phyloP scores from a whole-genome alignment of 169 alveolate genomes.

The Eimeria tenella region DNA sequence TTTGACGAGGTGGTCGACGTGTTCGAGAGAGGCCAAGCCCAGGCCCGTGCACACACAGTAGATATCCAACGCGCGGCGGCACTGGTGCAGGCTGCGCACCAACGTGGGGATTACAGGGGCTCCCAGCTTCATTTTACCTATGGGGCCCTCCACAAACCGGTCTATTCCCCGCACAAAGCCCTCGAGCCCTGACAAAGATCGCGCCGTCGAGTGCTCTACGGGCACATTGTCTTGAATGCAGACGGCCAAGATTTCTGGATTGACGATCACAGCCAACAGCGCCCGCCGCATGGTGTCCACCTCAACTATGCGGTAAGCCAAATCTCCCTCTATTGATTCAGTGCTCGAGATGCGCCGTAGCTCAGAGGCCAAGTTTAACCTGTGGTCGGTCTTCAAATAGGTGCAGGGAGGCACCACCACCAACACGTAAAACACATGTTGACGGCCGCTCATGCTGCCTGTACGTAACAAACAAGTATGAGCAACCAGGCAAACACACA shows the following conservation, averaged over 20 bases:
- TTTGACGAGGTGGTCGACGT: slow-evolving; percentile 79
- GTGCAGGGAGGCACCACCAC: slow-evolving; percentile 66
- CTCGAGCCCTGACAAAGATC: slow-evolving; percentile 32
- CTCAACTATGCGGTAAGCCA: slow-evolving; percentile 82
- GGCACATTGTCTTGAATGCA: slow-evolving; percentile 84
- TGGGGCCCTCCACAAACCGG: slow-evolving; percentile 81
- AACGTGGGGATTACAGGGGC: slow-evolving; percentile 74
- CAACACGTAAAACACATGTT: slow-evolving; percentile 66
- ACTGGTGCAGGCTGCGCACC: slow-evolving; percentile 76
- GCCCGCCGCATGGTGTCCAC: slow-evolving; percentile 83
- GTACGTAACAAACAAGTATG: background rate
- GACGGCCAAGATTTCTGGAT: slow-evolving; percentile 83
- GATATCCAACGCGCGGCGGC: slow-evolving; percentile 84
- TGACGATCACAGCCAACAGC: slow-evolving; percentile 82
- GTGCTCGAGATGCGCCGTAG: slow-evolving; percentile 31
- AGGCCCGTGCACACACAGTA: slow-evolving; percentile 84
- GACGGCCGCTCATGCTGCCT: slow-evolving; percentile 71
- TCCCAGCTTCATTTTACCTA: slow-evolving; percentile 81
- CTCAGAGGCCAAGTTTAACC: slow-evolving; percentile 58
- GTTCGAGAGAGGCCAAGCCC: slow-evolving; percentile 80
- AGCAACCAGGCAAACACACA: background rate
- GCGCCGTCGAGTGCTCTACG: slow-evolving; percentile 22
- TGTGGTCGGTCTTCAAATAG: slow-evolving; percentile 32
- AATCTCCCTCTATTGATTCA: slow-evolving; percentile 22
- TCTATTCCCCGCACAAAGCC: slow-evolving; percentile 84